Evolutionary conservation across 176 grass and related monocot genomes (phyloP).

Genomic region (Ensete ventricosum): DNA sequence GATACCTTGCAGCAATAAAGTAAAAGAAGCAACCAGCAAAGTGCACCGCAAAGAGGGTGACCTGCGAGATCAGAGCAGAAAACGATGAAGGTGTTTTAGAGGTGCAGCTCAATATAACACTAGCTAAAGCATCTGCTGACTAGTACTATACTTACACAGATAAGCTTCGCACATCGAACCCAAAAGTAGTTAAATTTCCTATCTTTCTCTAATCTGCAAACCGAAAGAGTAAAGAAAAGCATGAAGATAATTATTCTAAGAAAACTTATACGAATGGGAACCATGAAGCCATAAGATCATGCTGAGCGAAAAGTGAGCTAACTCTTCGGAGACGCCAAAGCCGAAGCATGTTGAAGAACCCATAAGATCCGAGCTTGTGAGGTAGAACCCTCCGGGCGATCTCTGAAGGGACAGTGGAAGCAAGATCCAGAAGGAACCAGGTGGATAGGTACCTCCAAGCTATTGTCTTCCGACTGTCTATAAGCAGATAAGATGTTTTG

Average conservation of each 20-base stretch:
- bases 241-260: too few relatives aligned
- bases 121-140: constrained; percentile 28
- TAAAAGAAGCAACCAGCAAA: too few relatives aligned
- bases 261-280: too few relatives aligned
- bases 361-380: constrained; percentile 43
- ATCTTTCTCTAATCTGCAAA: constrained; percentile 75
- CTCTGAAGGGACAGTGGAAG: constrained; percentile 62
- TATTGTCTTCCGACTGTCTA: constrained; percentile 52
- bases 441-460: constrained; percentile 54
- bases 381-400: constrained; percentile 52
- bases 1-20: too few relatives aligned
- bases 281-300: too few relatives aligned
- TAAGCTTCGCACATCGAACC: constrained; percentile 82
- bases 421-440: constrained; percentile 74
- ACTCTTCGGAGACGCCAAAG: constrained; percentile 84
- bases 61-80: too few relatives aligned
- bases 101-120: too few relatives aligned
- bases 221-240: constrained; percentile 16
- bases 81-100: too few relatives aligned
- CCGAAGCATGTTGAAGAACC: constrained; percentile 90
- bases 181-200: constrained; percentile 86
- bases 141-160: constrained; percentile 49
- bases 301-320: too few relatives aligned
- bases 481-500: constrained; percentile 44
- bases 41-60: too few relatives aligned